Conservation (phyloP, 768 basidiomycete species). For the Kondoa malvinella region DNA sequence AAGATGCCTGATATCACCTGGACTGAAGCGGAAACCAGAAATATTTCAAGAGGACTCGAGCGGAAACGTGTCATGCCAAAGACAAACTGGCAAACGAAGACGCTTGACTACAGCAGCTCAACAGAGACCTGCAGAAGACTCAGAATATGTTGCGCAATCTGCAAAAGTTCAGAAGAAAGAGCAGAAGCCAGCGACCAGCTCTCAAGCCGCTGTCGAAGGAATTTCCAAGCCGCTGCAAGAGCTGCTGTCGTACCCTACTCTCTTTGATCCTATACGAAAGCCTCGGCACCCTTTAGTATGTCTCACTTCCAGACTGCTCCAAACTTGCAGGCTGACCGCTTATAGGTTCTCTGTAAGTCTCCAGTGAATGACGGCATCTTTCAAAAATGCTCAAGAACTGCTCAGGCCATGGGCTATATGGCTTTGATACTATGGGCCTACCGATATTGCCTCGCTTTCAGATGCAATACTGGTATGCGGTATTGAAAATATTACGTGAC, state of each 20-base stretch:
- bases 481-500: conserved; percentile 59
- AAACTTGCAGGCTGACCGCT: too few relatives aligned
- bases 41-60: neutral
- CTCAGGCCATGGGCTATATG: conserved; percentile 38
- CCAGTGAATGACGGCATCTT: neutral
- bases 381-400: neutral
- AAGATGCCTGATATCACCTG: neutral
- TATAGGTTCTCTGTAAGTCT: conserved; percentile 37
- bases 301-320: too few relatives aligned
- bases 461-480: conserved; percentile 69
- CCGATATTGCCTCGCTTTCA: conserved; percentile 1
- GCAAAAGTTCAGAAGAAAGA: neutral
- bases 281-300: conserved; percentile 79
- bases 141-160: neutral
- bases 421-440: conserved; percentile 4
- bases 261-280: conserved; percentile 57
- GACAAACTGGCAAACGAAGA: neutral
- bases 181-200: neutral
- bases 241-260: conserved; percentile 55
- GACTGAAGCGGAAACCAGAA: neutral
- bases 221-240: conserved; percentile 10
- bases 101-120: neutral
- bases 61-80: neutral
- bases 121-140: too few relatives aligned
- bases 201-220: neutral